Evolutionary conservation across 1,284 basidiomycete species (phyloP).

Genomic region (Irpex rosettiformis): DNA sequence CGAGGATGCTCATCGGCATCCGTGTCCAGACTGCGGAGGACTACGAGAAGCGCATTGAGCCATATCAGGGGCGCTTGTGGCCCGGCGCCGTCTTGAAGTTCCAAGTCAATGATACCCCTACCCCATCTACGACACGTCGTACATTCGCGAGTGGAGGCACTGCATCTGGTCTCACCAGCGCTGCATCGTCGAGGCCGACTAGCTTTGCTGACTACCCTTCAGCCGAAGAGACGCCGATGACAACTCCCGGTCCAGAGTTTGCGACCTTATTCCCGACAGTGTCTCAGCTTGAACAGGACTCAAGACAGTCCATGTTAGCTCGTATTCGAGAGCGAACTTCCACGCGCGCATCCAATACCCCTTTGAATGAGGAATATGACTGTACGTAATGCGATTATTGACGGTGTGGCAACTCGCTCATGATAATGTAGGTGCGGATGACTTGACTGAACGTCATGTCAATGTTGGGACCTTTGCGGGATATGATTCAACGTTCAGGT

Average conservation of each 20-base stretch:
- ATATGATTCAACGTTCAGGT: neutral
- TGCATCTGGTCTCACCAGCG: neutral
- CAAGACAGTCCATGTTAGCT: slow-evolving; percentile 19
- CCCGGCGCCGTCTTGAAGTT: slow-evolving; percentile 60
- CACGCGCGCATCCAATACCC: slow-evolving; percentile 11
- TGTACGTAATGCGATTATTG: neutral
- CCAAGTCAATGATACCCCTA: slow-evolving; percentile 43
- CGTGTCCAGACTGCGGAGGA: slow-evolving; percentile 58
- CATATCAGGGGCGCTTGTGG: slow-evolving; percentile 48
- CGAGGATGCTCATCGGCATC: slow-evolving; percentile 56
- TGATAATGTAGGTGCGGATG: neutral
- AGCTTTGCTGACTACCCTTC: slow-evolving; percentile 16
- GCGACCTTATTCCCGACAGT: neutral
- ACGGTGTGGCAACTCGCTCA: neutral
- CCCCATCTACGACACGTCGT: neutral
- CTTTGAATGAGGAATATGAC: neutral
- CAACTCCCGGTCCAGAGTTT: slow-evolving; percentile 8
- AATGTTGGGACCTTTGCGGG: no score
- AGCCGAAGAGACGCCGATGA: slow-evolving; percentile 11
- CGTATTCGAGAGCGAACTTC: slow-evolving; percentile 24
- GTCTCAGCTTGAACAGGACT: neutral
- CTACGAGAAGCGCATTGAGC: slow-evolving; percentile 47
- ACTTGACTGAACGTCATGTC: neutral
- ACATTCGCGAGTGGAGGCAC: neutral
- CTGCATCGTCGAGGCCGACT: slow-evolving; percentile 17